A percentile compares a stretch with the other conserved stretches of the same genome.
These are phyloP conservation scores for Candida hungchunana DNA, from an alignment of 805 yeast species.

Conservation along the genomic window DNA sequence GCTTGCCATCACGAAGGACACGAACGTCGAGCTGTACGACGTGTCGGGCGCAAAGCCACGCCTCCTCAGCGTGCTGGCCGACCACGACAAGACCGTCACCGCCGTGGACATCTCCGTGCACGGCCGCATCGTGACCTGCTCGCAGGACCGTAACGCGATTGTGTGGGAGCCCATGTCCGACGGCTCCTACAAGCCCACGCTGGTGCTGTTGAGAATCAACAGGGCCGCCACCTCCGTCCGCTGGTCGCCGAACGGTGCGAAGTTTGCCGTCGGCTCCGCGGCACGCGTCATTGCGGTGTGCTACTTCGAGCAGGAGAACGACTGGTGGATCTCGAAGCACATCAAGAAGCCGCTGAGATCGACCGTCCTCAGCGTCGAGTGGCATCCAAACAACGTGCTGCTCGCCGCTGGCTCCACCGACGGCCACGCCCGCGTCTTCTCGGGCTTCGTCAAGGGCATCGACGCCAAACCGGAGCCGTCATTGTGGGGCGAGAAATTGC, in stretches of 20 bases:
- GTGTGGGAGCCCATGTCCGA: conserved; percentile 83
- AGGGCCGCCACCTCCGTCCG: conserved; percentile 92
- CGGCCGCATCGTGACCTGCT: conserved; percentile 92
- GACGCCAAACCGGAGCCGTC: conserved; percentile 79
- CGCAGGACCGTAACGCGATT: conserved; percentile 95
- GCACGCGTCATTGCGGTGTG: conserved; percentile 94
- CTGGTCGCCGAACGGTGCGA: conserved; percentile 94
- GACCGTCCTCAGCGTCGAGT: conserved; percentile 73
- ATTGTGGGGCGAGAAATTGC: conserved; percentile 92
- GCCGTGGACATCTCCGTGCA: conserved; percentile 87
- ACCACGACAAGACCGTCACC: conserved; percentile 92
- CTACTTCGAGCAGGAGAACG: conserved; percentile 92
- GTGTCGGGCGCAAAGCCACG: conserved; percentile 52
- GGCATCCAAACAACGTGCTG: conserved; percentile 93
- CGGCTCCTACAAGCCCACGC: conserved; percentile 72
- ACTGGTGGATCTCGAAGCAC: conserved; percentile 99
- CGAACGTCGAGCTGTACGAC: conserved; percentile 68
- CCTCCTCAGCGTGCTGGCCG: conserved; percentile 61
- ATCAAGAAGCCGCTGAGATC: conserved; percentile 92
- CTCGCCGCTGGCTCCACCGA: conserved; percentile 91
- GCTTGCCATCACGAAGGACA: conserved; percentile 81
- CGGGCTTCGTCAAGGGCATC: conserved; percentile 83
- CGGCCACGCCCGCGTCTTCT: conserved; percentile 85
- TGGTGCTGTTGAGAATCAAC: conserved; percentile 87
- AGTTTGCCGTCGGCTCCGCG: conserved; percentile 96